These are phyloP conservation scores for Dianthus caryophyllus DNA, from an alignment of 148 eudicot genomes.

Conservation along the genomic window DNA sequence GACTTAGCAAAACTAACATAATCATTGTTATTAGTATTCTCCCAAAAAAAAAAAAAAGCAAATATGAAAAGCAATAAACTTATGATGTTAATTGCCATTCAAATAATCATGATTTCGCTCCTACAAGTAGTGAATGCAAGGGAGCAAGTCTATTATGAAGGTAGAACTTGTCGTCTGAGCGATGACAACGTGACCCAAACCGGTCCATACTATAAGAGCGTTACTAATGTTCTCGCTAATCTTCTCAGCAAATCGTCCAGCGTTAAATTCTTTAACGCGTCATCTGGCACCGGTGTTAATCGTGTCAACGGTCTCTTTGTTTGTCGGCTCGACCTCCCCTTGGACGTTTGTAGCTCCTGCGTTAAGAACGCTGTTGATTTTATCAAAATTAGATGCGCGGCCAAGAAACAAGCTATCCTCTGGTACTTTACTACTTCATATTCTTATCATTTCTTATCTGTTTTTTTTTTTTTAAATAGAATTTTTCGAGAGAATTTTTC, in stretches of 20 bases:
- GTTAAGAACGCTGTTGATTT: background rate
- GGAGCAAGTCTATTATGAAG: background rate
- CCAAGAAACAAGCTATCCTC: constrained; percentile 10
- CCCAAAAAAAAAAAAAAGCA: background rate
- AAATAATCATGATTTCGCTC: background rate
- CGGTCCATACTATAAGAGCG: constrained; percentile 21
- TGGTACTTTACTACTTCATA: constrained; percentile 13
- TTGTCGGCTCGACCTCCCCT: constrained; percentile 22
- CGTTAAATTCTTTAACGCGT: background rate
- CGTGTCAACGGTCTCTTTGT: constrained; percentile 23
- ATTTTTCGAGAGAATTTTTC: no score
- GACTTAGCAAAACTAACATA: background rate
- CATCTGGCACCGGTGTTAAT: background rate
- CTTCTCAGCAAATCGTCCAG: background rate
- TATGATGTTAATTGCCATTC: background rate
- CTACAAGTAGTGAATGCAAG: background rate
- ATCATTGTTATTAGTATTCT: background rate
- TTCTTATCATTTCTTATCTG: no score
- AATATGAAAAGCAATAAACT: background rate
- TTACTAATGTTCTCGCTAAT: constrained; percentile 4
- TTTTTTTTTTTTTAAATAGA: no score
- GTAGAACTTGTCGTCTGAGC: background rate
- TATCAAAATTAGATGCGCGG: background rate
- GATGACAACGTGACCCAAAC: constrained; percentile 1
- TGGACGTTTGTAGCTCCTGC: constrained; percentile 13